Percentiles rank a stretch among this genome's conserved stretches.
Evolutionary conservation across 805 yeast genomes (phyloP).

Genomic region (Teunomyces kruisii): DNA sequence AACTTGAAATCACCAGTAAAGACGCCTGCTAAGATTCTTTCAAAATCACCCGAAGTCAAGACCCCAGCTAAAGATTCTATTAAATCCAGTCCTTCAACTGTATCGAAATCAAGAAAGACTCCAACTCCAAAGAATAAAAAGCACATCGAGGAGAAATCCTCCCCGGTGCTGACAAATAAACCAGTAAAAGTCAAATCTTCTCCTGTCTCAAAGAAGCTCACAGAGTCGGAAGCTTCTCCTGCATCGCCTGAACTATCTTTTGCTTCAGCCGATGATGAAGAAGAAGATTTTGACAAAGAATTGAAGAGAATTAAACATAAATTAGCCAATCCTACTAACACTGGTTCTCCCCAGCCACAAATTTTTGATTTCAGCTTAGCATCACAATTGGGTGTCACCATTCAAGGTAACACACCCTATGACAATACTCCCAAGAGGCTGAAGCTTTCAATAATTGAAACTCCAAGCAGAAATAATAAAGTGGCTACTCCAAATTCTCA

Average conservation of each 20-base stretch:
- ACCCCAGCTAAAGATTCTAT: not conserved
- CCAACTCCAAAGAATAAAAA: not conserved
- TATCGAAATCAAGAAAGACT: not conserved
- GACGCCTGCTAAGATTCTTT: slow-evolving; percentile 3
- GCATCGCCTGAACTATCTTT: not conserved
- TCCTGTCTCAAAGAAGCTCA: not conserved
- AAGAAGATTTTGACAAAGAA: slow-evolving; percentile 22
- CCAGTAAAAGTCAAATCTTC: not conserved
- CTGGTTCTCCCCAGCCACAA: not conserved
- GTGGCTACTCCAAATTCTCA: not conserved
- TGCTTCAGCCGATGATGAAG: slow-evolving; percentile 21
- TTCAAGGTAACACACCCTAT: slow-evolving; percentile 17
- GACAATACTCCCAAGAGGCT: slow-evolving; percentile 8
- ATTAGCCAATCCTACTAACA: slow-evolving; percentile 5
- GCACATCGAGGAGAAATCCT: not conserved
- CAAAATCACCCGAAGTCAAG: not conserved
- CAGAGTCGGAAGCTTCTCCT: not conserved
- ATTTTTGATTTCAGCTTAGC: slow-evolving; percentile 27
- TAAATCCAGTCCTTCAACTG: not conserved
- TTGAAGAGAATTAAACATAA: slow-evolving; percentile 16
- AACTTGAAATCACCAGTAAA: slow-evolving; percentile 3
- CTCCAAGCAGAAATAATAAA: slow-evolving; percentile 9
- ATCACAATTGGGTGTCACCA: slow-evolving; percentile 29
- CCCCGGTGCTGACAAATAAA: not conserved
- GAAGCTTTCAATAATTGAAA: slow-evolving; percentile 7